Conservation (phyloP, 2,329 filamentous ascomycete genomes). For the Botrytis porri region DNA sequence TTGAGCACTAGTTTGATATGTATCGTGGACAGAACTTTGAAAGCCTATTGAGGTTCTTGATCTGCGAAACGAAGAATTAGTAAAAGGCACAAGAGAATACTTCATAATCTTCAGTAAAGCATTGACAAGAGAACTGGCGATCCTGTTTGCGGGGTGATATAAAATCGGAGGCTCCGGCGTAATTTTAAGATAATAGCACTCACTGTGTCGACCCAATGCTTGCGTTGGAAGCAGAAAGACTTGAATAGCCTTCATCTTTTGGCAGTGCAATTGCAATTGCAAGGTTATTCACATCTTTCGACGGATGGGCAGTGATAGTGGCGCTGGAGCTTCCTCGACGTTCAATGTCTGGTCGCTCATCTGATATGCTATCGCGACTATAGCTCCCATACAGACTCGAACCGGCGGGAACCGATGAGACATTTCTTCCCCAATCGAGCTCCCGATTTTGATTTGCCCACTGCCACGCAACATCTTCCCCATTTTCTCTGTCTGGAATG, state of each 20-base stretch:
- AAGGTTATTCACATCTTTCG: slow-evolving; percentile 31
- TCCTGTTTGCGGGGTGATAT: neutral
- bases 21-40: slow-evolving; percentile 39
- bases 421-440: slow-evolving; percentile 44
- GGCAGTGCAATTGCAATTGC: neutral
- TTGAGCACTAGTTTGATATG: slow-evolving; percentile 38
- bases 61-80: slow-evolving; percentile 25
- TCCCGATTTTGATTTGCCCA: slow-evolving; percentile 55
- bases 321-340: slow-evolving; percentile 41
- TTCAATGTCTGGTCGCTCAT: slow-evolving; percentile 33
- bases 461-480: slow-evolving; percentile 57
- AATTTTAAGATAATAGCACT: slow-evolving; percentile 26
- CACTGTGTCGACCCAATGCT: slow-evolving; percentile 37
- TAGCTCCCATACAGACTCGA: slow-evolving; percentile 50
- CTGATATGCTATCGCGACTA: slow-evolving; percentile 32
- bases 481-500: slow-evolving; percentile 49
- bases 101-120: neutral
- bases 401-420: slow-evolving; percentile 46
- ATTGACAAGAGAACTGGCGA: slow-evolving; percentile 6
- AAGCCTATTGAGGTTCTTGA: slow-evolving; percentile 33
- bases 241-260: slow-evolving; percentile 40
- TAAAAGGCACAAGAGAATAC: neutral
- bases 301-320: slow-evolving; percentile 46
- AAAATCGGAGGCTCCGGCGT: neutral
- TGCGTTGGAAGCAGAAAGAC: slow-evolving; percentile 37